These are phyloP conservation scores for Paecilomyces sp. DNA, from an alignment of 2,329 filamentous ascomycete genomes.

Conservation along the genomic window DNA sequence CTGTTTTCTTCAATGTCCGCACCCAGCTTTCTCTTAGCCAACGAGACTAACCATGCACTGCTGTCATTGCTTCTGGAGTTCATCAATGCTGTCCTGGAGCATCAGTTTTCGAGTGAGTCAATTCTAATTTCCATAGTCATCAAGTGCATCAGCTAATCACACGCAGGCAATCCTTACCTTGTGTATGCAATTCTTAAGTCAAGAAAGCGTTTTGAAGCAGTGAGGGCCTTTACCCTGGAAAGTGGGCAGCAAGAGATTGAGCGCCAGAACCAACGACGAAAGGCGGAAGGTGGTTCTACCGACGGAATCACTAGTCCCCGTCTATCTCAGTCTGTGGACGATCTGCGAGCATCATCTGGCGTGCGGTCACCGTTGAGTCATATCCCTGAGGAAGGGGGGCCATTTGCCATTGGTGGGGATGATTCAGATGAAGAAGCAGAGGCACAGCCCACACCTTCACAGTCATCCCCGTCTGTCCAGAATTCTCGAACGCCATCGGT, in stretches of 20 bases:
- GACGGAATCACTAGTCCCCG: constrained; percentile 29
- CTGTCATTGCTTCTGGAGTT: constrained; percentile 78
- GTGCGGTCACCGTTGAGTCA: constrained; percentile 55
- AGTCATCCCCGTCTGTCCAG: constrained; percentile 49
- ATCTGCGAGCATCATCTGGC: constrained; percentile 37
- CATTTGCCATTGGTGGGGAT: constrained; percentile 82
- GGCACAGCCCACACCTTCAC: constrained; percentile 53
- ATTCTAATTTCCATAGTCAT: background rate
- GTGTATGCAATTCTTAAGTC: constrained; percentile 73
- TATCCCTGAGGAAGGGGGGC: constrained; percentile 68
- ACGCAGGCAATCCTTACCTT: constrained; percentile 68
- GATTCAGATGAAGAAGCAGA: constrained; percentile 58
- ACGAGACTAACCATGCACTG: constrained; percentile 80
- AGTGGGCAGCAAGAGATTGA: constrained; percentile 89
- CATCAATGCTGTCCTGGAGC: constrained; percentile 82
- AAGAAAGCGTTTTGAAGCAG: constrained; percentile 72
- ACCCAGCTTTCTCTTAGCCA: constrained; percentile 83
- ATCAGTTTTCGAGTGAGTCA: constrained; percentile 67
- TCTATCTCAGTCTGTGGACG: constrained; percentile 34
- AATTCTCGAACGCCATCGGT: constrained; percentile 61
- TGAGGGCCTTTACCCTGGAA: constrained; percentile 83
- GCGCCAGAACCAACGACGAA: constrained; percentile 61
- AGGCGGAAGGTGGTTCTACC: constrained; percentile 48
- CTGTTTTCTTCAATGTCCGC: constrained; percentile 89
- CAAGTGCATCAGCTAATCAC: constrained; percentile 12